Evolutionary conservation across 371 early-diverging fungal genomes (phyloP).

Genomic region (Rhizopus stolonifer): DNA sequence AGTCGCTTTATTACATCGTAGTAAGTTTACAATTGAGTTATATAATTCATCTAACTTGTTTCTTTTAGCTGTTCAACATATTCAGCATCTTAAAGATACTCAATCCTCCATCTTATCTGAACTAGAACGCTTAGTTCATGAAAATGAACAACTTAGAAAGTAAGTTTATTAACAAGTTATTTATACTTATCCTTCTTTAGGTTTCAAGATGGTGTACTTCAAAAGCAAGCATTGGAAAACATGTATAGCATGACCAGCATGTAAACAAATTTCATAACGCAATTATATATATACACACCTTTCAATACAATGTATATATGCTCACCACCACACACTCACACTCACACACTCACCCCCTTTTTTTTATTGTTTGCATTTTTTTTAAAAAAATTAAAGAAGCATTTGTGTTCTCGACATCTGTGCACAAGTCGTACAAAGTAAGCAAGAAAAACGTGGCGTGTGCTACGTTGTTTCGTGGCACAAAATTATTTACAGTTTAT

Average conservation of each 20-base stretch:
- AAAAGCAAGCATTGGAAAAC: slow-evolving; percentile 35
- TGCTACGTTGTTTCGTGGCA: too few species aligned
- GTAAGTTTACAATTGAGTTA: slow-evolving; percentile 22
- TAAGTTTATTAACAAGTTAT: slow-evolving; percentile 41
- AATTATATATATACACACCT: neutral
- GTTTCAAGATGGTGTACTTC: slow-evolving; percentile 32
- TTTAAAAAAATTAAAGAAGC: too few species aligned
- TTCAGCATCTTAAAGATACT: slow-evolving; percentile 38
- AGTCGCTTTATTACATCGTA: slow-evolving; percentile 35
- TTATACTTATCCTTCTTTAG: slow-evolving; percentile 8
- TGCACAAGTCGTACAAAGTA: too few species aligned
- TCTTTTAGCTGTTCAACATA: slow-evolving; percentile 37
- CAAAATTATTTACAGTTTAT: too few species aligned
- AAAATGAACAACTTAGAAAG: slow-evolving; percentile 44
- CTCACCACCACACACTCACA: too few species aligned
- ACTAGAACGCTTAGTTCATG: slow-evolving; percentile 36
- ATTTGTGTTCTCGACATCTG: too few species aligned
- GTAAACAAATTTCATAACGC: slow-evolving; percentile 7
- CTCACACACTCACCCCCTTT: too few species aligned
- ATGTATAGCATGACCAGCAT: slow-evolving; percentile 31
- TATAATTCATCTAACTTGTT: neutral
- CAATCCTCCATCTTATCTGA: slow-evolving; percentile 35
- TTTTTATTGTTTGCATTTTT: too few species aligned
- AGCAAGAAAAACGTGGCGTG: too few species aligned
- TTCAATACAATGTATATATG: neutral